These are phyloP conservation scores for Chamaecyparis obtusa DNA, from an alignment of 75 land plant species.

Conservation along the genomic window DNA sequence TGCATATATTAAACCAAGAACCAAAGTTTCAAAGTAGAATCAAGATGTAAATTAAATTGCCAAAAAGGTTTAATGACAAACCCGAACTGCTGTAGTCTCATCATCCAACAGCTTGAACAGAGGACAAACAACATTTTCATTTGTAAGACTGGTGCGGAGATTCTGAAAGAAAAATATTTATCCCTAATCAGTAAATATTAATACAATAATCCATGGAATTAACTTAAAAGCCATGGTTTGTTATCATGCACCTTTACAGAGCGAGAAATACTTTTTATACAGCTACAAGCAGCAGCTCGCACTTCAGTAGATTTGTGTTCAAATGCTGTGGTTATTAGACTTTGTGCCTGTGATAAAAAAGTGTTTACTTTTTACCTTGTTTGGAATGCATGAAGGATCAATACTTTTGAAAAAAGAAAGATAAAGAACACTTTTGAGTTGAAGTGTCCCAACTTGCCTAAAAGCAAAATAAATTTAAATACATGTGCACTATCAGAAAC, in stretches of 20 bases:
- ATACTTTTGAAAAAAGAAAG: background rate
- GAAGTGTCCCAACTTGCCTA: background rate
- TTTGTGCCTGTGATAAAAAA: constrained; percentile 44
- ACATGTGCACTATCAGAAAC: background rate
- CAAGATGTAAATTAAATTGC: background rate
- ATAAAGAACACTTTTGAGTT: background rate
- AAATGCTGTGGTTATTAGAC: constrained; percentile 56
- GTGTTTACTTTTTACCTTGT: background rate
- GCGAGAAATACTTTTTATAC: constrained; percentile 81
- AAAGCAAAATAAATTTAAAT: background rate
- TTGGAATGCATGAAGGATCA: background rate
- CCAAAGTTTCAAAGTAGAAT: constrained; percentile 1
- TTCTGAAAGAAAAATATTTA: constrained; percentile 41
- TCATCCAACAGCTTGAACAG: constrained; percentile 76
- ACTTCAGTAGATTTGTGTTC: constrained; percentile 69
- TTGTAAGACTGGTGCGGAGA: constrained; percentile 74
- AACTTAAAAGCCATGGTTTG: background rate
- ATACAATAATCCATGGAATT: background rate
- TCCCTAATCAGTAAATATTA: background rate
- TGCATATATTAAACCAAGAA: background rate
- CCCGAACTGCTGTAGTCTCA: constrained; percentile 67
- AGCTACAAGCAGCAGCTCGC: constrained; percentile 81
- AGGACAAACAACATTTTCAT: constrained; percentile 51
- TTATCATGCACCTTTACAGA: constrained; percentile 75
- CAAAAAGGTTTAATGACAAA: constrained; percentile 11